Evolutionary conservation across 805 yeast genomes (phyloP).

Genomic region (Candida glaebosa): DNA sequence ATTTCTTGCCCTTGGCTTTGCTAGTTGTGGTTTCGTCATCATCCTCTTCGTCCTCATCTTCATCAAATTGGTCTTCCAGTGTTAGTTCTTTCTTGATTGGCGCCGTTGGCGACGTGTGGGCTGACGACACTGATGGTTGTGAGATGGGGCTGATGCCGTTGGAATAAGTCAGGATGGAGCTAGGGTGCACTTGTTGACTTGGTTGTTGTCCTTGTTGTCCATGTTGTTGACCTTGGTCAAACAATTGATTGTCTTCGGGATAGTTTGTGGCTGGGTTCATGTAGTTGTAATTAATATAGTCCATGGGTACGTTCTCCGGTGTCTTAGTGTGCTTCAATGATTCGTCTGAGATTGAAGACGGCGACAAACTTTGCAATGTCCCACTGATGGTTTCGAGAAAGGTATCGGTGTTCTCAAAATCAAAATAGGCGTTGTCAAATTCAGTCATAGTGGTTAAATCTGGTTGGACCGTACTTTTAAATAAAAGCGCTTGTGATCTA

Average conservation of each 20-base stretch:
- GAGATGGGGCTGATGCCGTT: constrained; percentile 6
- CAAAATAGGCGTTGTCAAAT: constrained; percentile 12
- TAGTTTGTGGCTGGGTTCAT: constrained; percentile 5
- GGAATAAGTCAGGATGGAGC: constrained; percentile 8
- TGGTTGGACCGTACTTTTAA: neutral
- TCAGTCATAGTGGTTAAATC: constrained; percentile 1
- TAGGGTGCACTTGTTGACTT: constrained; percentile 5
- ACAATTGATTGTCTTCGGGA: neutral
- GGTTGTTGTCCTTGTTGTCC: neutral
- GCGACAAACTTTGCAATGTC: constrained; percentile 16
- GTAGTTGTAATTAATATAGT: constrained; percentile 6
- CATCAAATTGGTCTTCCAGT: neutral
- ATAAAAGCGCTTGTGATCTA: neutral
- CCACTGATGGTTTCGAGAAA: constrained; percentile 29
- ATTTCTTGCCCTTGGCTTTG: constrained; percentile 2
- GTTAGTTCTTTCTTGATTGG: constrained; percentile 1
- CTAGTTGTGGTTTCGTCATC: constrained; percentile 2
- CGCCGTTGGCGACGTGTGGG: constrained; percentile 17
- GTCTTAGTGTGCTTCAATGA: constrained; percentile 4
- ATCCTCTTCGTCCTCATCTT: constrained; percentile 1
- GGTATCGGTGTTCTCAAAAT: constrained; percentile 28
- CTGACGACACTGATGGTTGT: constrained; percentile 10
- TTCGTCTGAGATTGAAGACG: constrained; percentile 11
- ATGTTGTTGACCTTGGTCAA: neutral
- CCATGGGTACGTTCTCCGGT: constrained; percentile 4